Percentiles rank a stretch among this genome's conserved stretches.
These are phyloP conservation scores for Diaporthe eres DNA, from an alignment of 2,329 filamentous ascomycete genomes.

Conservation along the genomic window DNA sequence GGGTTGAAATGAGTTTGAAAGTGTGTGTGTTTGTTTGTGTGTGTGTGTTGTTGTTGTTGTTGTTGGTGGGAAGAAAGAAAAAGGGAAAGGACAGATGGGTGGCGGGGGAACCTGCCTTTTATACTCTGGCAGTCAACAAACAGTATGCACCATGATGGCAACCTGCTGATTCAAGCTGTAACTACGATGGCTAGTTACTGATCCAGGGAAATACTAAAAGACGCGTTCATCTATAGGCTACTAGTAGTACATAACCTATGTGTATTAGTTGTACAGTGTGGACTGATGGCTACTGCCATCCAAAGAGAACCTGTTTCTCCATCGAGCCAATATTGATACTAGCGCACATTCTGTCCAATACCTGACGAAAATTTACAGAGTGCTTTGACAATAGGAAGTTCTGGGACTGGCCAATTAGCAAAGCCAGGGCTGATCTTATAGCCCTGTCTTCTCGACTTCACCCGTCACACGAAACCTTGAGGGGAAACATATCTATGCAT, in stretches of 20 bases:
- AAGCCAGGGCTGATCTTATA: background rate
- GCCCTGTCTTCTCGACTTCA: background rate
- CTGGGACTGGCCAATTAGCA: background rate
- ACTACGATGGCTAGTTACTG: background rate
- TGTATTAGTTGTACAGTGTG: background rate
- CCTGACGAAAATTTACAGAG: no score
- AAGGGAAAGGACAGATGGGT: background rate
- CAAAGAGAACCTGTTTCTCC: background rate
- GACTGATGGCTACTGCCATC: background rate
- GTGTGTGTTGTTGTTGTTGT: background rate
- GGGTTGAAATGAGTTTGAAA: background rate
- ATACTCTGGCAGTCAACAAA: conserved; percentile 3
- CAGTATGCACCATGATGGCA: background rate
- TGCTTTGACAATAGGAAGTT: no score
- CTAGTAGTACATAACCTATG: background rate
- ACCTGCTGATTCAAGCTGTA: background rate
- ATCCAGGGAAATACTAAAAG: background rate
- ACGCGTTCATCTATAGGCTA: background rate
- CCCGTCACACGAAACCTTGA: background rate
- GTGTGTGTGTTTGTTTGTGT: background rate
- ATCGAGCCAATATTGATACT: background rate
- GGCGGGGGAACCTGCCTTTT: background rate
- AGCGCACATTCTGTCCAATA: no score
- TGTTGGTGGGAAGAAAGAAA: background rate
- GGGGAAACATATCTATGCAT: background rate